Evolutionary conservation across 345 rosid species (phyloP).

Genomic region (Orychophragmus violaceus): DNA sequence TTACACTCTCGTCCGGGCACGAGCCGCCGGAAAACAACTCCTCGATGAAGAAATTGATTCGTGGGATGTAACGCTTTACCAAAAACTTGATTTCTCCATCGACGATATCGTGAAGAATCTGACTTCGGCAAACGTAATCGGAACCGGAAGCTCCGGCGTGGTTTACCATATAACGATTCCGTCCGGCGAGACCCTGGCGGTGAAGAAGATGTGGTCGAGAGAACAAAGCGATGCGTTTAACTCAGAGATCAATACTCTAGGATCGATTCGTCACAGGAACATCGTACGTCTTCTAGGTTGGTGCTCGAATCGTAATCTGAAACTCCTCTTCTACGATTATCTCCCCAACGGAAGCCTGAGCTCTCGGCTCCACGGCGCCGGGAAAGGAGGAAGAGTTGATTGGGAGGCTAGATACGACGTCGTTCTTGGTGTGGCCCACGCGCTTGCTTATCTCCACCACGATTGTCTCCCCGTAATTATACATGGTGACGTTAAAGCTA

Average conservation of each 20-base stretch:
- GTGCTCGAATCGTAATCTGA: slow-evolving; percentile 64
- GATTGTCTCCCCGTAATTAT: slow-evolving; percentile 77
- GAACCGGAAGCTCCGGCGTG: slow-evolving; percentile 74
- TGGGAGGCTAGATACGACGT: slow-evolving; percentile 75
- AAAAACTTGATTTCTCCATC: slow-evolving; percentile 73
- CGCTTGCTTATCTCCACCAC: slow-evolving; percentile 76
- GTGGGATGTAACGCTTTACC: slow-evolving; percentile 81
- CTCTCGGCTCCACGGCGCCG: slow-evolving; percentile 41
- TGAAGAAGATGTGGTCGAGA: slow-evolving; percentile 54
- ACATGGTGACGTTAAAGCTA: slow-evolving; percentile 83
- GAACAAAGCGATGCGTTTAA: slow-evolving; percentile 56
- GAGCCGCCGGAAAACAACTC: slow-evolving; percentile 35
- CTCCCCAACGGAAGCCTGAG: slow-evolving; percentile 65
- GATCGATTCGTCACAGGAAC: slow-evolving; percentile 81
- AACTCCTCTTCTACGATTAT: slow-evolving; percentile 67
- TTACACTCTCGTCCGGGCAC: slow-evolving; percentile 39
- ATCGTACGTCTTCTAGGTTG: slow-evolving; percentile 77
- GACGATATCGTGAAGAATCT: slow-evolving; percentile 48
- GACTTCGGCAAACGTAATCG: slow-evolving; percentile 56
- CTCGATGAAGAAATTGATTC: slow-evolving; percentile 35
- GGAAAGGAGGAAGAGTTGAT: slow-evolving; percentile 30
- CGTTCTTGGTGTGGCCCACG: slow-evolving; percentile 72
- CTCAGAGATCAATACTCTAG: slow-evolving; percentile 68
- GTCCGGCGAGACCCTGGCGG: slow-evolving; percentile 58
- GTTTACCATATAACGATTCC: slow-evolving; percentile 56